Conservation (phyloP, 1,139 yeast genomes). For the Blastobotrys persicus region DNA sequence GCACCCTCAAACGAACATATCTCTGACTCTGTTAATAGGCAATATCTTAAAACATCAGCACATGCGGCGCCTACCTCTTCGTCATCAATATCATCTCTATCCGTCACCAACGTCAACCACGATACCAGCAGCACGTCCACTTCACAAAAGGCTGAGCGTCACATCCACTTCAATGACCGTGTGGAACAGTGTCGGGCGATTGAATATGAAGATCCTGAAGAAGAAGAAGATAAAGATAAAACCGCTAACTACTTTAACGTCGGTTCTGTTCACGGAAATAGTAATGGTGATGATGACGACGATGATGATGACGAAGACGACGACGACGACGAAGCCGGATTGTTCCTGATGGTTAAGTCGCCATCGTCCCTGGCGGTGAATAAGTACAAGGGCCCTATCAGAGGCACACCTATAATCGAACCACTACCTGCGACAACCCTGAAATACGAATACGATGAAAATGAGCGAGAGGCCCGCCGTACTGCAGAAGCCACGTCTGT, state of each 20-base stretch:
- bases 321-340: slow-evolving; percentile 68
- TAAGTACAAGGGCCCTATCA: slow-evolving; percentile 18
- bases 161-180: slow-evolving; percentile 85
- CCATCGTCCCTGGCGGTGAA: slow-evolving; percentile 37
- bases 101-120: slow-evolving; percentile 9
- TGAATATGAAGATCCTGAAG: slow-evolving; percentile 44
- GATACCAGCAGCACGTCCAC: slow-evolving; percentile 5
- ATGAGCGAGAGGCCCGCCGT: slow-evolving; percentile 56
- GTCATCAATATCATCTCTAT: slow-evolving; percentile 9
- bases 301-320: slow-evolving; percentile 45
- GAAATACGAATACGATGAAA: slow-evolving; percentile 76
- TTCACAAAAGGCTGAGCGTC: slow-evolving; percentile 32
- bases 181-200: slow-evolving; percentile 90
- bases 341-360: slow-evolving; percentile 53
- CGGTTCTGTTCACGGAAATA: background rate
- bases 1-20: slow-evolving; percentile 34
- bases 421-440: slow-evolving; percentile 77
- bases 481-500: slow-evolving; percentile 36
- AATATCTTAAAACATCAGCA: slow-evolving; percentile 24
- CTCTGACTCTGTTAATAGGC: slow-evolving; percentile 36
- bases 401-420: slow-evolving; percentile 51
- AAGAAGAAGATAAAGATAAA: slow-evolving; percentile 38
- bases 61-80: background rate
- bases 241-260: slow-evolving; percentile 19
- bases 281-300: slow-evolving; percentile 32